Evolutionary conservation across 78 protist species (phyloP).

Genomic region (Isochrysis galbana): DNA sequence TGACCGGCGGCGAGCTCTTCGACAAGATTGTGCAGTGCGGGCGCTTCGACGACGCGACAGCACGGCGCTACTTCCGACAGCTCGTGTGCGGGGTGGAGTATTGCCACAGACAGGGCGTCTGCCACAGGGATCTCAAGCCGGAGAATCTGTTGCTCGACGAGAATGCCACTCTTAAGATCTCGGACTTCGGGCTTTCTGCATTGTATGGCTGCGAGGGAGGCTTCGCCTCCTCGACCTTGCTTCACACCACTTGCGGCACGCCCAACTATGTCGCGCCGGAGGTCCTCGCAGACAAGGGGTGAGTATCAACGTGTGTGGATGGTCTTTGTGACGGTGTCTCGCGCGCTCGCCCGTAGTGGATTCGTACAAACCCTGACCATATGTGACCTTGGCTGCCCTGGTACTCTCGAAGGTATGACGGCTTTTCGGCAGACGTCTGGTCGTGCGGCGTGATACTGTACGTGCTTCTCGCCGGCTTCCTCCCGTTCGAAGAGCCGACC

Average conservation of each 20-base stretch:
- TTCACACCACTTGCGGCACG: conserved; percentile 64
- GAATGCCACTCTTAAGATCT: conserved; percentile 58
- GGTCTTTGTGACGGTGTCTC: no score
- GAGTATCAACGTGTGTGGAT: no score
- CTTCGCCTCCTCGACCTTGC: neutral
- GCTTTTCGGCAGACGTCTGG: conserved; percentile 75
- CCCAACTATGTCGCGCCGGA: conserved; percentile 72
- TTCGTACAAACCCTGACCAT: no score
- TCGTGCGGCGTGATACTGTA: conserved; percentile 68
- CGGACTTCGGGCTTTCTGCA: conserved; percentile 71
- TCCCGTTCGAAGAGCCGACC: conserved; percentile 52
- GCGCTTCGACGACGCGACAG: conserved; percentile 28
- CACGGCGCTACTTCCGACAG: conserved; percentile 52
- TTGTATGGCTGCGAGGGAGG: neutral
- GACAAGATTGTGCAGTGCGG: conserved; percentile 38
- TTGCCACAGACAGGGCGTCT: conserved; percentile 39
- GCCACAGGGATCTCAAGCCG: conserved; percentile 67
- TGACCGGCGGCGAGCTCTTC: conserved; percentile 65
- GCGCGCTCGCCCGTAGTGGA: no score
- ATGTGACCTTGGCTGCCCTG: no score
- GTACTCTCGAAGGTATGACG: no score
- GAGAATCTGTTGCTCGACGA: conserved; percentile 72
- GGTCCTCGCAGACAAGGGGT: conserved; percentile 47
- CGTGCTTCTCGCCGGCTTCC: neutral
- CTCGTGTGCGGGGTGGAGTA: conserved; percentile 38